phyloP scores from a whole-genome alignment of 2,329 filamentous ascomycete genomes.

The Triangularia setosa region DNA sequence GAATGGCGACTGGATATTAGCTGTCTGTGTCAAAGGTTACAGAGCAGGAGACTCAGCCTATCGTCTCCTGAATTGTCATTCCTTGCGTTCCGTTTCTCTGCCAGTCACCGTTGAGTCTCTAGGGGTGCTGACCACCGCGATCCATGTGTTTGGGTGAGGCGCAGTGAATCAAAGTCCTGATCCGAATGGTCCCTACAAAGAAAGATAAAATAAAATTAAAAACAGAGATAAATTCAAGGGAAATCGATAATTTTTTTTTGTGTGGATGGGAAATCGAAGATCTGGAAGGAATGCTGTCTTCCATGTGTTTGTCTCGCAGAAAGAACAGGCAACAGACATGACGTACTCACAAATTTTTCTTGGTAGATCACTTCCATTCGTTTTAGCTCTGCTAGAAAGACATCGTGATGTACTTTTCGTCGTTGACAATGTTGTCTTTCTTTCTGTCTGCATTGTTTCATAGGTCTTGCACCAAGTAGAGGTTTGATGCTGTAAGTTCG shows the following conservation, averaged over 20 bases:
- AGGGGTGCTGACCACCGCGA: slow-evolving; percentile 1
- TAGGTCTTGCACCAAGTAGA: too few species aligned
- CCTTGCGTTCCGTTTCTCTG: background rate
- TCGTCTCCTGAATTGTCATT: background rate
- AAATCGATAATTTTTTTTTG: background rate
- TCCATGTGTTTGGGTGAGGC: background rate
- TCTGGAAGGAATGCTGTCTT: background rate
- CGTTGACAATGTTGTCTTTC: background rate
- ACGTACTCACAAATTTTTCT: background rate
- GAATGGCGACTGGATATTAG: background rate
- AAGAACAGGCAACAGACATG: background rate
- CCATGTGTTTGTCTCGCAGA: slow-evolving; percentile 1
- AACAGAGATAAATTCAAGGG: background rate
- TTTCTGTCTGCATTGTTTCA: background rate
- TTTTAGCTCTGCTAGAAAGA: background rate
- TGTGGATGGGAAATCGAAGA: background rate
- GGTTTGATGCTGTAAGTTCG: background rate
- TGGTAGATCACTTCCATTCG: background rate
- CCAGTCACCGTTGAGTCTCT: background rate
- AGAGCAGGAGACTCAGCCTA: slow-evolving; percentile 1
- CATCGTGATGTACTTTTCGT: background rate
- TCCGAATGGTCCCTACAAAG: background rate
- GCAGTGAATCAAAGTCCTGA: slow-evolving; percentile 2
- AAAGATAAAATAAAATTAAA: background rate
- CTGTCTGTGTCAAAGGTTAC: background rate